Evolutionary conservation across 352 stramenopile genomes (phyloP), one percentile per base, ranked within the genome.

Genomic region (Globisporangium irregulare): DNA sequence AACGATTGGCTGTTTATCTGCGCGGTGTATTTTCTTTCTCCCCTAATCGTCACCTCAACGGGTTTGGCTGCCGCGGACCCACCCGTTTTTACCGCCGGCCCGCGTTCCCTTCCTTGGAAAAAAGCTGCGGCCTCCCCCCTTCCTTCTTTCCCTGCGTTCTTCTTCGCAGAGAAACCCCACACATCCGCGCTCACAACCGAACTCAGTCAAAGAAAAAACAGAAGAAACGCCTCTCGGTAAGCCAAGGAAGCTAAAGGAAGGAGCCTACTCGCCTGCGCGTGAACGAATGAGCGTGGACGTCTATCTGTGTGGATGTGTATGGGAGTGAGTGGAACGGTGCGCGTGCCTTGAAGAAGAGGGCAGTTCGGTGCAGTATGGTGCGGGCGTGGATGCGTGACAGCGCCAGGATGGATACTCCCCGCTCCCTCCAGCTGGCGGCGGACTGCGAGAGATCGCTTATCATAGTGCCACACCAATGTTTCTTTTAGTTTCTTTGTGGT

Each of bases 131-230:
- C 51, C 15, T 14, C 36, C 56, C 59, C 63, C 59, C 53, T 64
- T 62, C 68, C 65, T 71, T 62, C 68, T 62, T 71, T 66, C 68
- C 12, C 15, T 62, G 66, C 59, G 69, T 69, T 71, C 41, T 67
- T 66, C 68, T 7, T 29, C 38, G 27, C 36, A 36, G 25, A 55
- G 36, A 41, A 64, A 57, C 14, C 34, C 22, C 62, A 61, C 50
- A 38, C 50, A 25, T 18, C 14, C 57, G 20, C 36, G 22, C 63
- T 63, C 63, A 68, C 64, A 69, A 68, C 51, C 46, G 46, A 66
- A 67, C 64, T 58, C 53, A 69, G 55, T 61, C 62, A 56, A 57
- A 59, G 56, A 64, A 65, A 66, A 27, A 24, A 62, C 27, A 38
- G 60, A 66, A 58, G 60, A 66, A 56, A 55, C 38, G 25, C 41